Base-by-base conservation (phyloP, 208 protist species). In the Trypanosoma avium region DNA sequence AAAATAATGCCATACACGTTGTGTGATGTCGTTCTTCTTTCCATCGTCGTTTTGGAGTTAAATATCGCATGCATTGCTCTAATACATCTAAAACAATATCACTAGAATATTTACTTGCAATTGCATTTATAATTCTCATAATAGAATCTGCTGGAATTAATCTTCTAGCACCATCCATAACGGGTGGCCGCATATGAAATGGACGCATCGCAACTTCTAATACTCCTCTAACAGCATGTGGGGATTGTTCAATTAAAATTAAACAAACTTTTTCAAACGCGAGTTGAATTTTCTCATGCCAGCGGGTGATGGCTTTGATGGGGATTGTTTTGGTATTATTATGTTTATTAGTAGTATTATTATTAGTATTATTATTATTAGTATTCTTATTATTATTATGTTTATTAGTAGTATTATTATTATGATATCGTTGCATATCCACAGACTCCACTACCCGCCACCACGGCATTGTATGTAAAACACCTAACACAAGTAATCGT, bases 381-480 rank as follows among this genome's bases (percentile, higher is more conserved):
- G n/a, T n/a, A n/a, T n/a, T n/a, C n/a, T n/a, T n/a, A n/a, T n/a
- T n/a, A n/a, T n/a, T n/a, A n/a, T n/a, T n/a, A n/a, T n/a, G n/a
- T n/a, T n/a, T n/a, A n/a, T n/a, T n/a, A n/a, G n/a, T n/a, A n/a
- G n/a, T n/a, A n/a, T n/a, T n/a, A n/a, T n/a, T n/a, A n/a, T n/a
- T n/a, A n/a, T 21, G 6, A 33, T 22, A 59, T 12, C 49, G 10
- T 27, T 30, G 29, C 19, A 32, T 57, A 15, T 65, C 49, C 9
- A 82, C 75, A 3, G 66, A 67, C 50, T 86, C 81, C 19, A 93
- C 74, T 9, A 93, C 71, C 17, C 87, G 78, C 87, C 82, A 90
- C 84, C 87, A 94, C 46, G 87, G 87, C 76, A 94, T 80, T 8
- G 84, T 90, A 49, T 86, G 67, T 45, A 94, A 73, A 17, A 91